These are phyloP conservation scores for Darksidea phi DNA, from an alignment of 495 filamentous ascomycete genomes.

Conservation along the genomic window DNA sequence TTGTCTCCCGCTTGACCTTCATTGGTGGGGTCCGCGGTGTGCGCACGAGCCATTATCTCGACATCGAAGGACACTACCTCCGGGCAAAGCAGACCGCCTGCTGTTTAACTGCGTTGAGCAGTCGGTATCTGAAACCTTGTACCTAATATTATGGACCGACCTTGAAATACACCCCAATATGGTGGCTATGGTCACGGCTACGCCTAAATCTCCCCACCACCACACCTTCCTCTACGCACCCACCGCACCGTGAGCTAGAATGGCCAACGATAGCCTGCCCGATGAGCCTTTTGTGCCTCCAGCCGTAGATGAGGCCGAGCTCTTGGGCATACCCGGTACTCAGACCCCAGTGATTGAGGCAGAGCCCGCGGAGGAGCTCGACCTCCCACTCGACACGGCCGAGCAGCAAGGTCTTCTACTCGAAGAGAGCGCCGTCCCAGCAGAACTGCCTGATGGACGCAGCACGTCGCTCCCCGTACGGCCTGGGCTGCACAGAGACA, in stretches of 20 bases:
- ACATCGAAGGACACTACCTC: background rate
- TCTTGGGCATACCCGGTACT: slow-evolving; percentile 19
- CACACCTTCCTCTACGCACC: too few relatives aligned
- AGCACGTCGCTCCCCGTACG: slow-evolving; percentile 39
- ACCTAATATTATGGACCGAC: slow-evolving; percentile 4
- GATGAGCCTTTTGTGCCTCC: slow-evolving; percentile 27
- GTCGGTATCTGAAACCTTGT: background rate
- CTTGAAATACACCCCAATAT: slow-evolving; percentile 17
- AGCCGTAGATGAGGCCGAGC: slow-evolving; percentile 33
- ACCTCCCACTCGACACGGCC: slow-evolving; percentile 32
- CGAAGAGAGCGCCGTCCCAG: slow-evolving; percentile 10
- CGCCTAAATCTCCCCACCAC: background rate
- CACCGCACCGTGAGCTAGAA: background rate
- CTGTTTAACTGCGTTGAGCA: background rate
- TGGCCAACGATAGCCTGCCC: slow-evolving; percentile 17
- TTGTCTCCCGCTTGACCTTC: too few relatives aligned
- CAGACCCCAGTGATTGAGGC: slow-evolving; percentile 20
- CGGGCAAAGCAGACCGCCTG: background rate
- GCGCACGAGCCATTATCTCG: too few relatives aligned
- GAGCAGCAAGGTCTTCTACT: slow-evolving; percentile 32
- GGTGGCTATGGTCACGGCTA: slow-evolving; percentile 6
- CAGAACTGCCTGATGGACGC: slow-evolving; percentile 11
- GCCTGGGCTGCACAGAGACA: slow-evolving; percentile 58
- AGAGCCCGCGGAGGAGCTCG: slow-evolving; percentile 15
- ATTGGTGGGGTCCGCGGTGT: too few relatives aligned